Base-by-base conservation (phyloP, 148 eudicot species). In the Heliosperma pusillum region DNA sequence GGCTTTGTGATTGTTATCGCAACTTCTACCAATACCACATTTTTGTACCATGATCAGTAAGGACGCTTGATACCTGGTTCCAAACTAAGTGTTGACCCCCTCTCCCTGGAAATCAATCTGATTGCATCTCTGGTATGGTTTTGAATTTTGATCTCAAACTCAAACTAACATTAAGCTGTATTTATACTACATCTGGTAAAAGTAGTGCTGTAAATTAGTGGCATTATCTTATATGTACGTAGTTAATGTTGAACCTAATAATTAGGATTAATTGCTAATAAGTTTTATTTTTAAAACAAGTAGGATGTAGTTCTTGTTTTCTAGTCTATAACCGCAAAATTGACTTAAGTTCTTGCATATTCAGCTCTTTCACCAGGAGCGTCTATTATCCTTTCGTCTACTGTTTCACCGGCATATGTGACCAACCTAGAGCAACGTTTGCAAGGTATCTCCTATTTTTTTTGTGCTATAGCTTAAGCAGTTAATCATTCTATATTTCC, bases 371-470 rank as follows among this genome's bases (percentile, higher is more conserved):
- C 92, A 40, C 78, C 81, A 60, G 99, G 97, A 78, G 90, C 97
- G 72, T 78, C 97, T 77, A 67, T 96, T 64, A 83, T 96, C 78
- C 86, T 96, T 72, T 96, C 97, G 36, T 90, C 97, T 71, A 96
- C 99, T 52, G 97, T 96, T 71, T 92, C 99, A 79, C 97, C 99
- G 58, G 93, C 95, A 76, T 96, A 82, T 82, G 87, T 96, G 63
- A 88, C 40, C 78, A 94, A 83, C 78, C 91, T 96, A 68, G 91
- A 90, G 56, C 81, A 77, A 66, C 90, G 97, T 70, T 78, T 96
- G 85, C 89, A 87, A 74, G 88, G 99, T 96, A 76, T 25, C 86
- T 82, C 47, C 59, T 70, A 45, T 68, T 50, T 77, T 12, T 24
- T 70, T 45, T 36, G 22, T 4, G 7, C 66, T 50, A 53, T 64